phyloP scores from a whole-genome alignment of 106 monocot genomes.

The Alisma plantagoaquatica region DNA sequence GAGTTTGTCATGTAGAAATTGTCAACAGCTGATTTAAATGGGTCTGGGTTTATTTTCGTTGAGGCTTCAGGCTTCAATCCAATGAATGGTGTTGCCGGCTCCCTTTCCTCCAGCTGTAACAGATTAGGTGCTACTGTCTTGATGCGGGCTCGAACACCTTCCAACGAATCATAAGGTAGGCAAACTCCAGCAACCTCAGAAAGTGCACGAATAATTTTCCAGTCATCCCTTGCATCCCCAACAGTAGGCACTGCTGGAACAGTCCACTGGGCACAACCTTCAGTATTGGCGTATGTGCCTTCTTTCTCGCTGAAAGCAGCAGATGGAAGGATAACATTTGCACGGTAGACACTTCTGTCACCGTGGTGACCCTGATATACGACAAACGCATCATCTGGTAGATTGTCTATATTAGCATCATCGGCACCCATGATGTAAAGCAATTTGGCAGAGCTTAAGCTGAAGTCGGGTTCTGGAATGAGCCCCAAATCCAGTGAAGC shows the following conservation, averaged over 20 bases:
- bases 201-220: constrained; percentile 91
- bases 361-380: constrained; percentile 98
- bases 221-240: constrained; percentile 96
- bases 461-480: constrained; percentile 32
- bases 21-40: constrained; percentile 50
- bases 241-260: constrained; percentile 95
- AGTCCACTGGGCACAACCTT: constrained; percentile 89
- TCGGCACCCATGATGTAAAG: constrained; percentile 95
- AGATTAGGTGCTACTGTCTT: constrained; percentile 76
- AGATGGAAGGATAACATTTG: constrained; percentile 83
- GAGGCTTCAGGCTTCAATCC: constrained; percentile 48
- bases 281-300: constrained; percentile 95
- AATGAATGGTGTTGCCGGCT: constrained; percentile 28
- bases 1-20: constrained; percentile 99
- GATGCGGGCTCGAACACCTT: constrained; percentile 57
- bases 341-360: constrained; percentile 85
- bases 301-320: constrained; percentile 97
- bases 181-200: constrained; percentile 81
- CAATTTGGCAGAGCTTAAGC: constrained; percentile 59
- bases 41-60: constrained; percentile 29
- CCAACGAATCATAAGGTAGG: constrained; percentile 65
- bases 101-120: constrained; percentile 68
- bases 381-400: constrained; percentile 88
- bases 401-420: constrained; percentile 44
- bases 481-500: constrained; percentile 93